A percentile compares a stretch with the other conserved stretches of the same genome.
These are phyloP conservation scores for Aspergillus sp. DNA, from an alignment of 2,329 filamentous ascomycete genomes.

Conservation along the genomic window DNA sequence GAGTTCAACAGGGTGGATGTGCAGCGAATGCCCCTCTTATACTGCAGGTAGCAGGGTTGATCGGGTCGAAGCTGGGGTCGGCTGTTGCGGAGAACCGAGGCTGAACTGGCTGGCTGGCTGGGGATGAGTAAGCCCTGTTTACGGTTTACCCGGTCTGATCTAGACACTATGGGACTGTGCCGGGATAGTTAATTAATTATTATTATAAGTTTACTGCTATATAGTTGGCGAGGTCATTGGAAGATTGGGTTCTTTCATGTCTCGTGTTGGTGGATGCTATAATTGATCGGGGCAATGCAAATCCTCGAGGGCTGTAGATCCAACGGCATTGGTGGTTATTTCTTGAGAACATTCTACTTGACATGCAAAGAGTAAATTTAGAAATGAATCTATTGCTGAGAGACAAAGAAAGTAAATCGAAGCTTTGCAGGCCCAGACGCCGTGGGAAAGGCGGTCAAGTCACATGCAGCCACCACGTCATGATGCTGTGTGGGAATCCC, in stretches of 20 bases:
- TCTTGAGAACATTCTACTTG: neutral
- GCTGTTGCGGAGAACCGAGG: conserved; percentile 27
- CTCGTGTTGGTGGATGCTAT: too few relatives aligned
- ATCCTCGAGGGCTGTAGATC: neutral
- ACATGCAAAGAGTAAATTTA: neutral
- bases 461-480: conserved; percentile 16
- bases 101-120: neutral
- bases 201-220: neutral
- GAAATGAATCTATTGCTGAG: neutral
- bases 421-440: neutral
- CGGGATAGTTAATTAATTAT: neutral
- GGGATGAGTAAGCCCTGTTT: conserved; percentile 1
- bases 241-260: too few relatives aligned
- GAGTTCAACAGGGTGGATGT: too few relatives aligned
- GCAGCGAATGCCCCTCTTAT: neutral
- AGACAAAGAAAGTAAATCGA: neutral
- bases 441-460: conserved; percentile 4
- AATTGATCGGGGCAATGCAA: too few relatives aligned
- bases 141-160: neutral
- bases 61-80: neutral
- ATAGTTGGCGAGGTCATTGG: neutral
- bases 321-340: neutral
- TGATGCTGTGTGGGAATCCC: neutral
- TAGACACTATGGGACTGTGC: neutral
- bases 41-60: neutral